Conservation (phyloP, 1,284 basidiomycete genomes). For the Puccinia polysora region DNA sequence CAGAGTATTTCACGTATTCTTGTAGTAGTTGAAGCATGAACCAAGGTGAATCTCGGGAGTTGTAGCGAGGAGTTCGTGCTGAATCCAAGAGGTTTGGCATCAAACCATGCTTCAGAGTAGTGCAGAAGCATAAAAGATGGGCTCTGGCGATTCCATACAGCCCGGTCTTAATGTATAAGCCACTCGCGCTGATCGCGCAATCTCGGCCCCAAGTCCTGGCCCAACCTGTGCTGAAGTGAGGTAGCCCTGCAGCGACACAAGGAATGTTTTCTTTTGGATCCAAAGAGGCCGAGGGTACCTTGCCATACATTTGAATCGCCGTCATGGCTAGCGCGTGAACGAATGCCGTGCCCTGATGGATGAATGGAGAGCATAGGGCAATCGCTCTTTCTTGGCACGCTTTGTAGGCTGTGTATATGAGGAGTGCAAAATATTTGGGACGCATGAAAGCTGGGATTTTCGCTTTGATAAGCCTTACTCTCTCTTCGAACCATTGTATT, state of each 20-base stretch:
- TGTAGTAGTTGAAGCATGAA: slow-evolving; percentile 99
- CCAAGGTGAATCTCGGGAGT: slow-evolving; percentile 88
- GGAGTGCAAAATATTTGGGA: slow-evolving; percentile 86
- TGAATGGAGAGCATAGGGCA: slow-evolving; percentile 79
- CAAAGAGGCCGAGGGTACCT: slow-evolving; percentile 79
- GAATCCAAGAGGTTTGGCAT: slow-evolving; percentile 88
- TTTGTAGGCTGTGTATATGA: slow-evolving; percentile 84
- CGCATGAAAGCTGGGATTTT: slow-evolving; percentile 76
- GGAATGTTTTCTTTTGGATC: slow-evolving; percentile 64
- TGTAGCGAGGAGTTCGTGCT: slow-evolving; percentile 60
- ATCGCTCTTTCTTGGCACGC: slow-evolving; percentile 72
- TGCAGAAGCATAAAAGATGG: slow-evolving; percentile 68
- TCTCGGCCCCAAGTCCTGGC: slow-evolving; percentile 95
- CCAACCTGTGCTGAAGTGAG: slow-evolving; percentile 86
- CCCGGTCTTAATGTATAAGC: slow-evolving; percentile 85
- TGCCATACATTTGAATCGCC: slow-evolving; percentile 84
- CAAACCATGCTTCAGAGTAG: slow-evolving; percentile 56
- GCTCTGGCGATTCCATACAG: slow-evolving; percentile 75
- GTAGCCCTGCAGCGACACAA: slow-evolving; percentile 84
- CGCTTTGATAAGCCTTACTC: slow-evolving; percentile 71
- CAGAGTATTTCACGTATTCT: slow-evolving; percentile 79
- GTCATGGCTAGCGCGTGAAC: slow-evolving; percentile 81
- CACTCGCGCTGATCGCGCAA: slow-evolving; percentile 60
- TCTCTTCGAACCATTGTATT: slow-evolving; percentile 73
- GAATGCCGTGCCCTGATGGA: slow-evolving; percentile 75